These are phyloP conservation scores for Rachicladosporium sp. DNA, from an alignment of 2,329 filamentous ascomycete genomes.

Conservation along the genomic window DNA sequence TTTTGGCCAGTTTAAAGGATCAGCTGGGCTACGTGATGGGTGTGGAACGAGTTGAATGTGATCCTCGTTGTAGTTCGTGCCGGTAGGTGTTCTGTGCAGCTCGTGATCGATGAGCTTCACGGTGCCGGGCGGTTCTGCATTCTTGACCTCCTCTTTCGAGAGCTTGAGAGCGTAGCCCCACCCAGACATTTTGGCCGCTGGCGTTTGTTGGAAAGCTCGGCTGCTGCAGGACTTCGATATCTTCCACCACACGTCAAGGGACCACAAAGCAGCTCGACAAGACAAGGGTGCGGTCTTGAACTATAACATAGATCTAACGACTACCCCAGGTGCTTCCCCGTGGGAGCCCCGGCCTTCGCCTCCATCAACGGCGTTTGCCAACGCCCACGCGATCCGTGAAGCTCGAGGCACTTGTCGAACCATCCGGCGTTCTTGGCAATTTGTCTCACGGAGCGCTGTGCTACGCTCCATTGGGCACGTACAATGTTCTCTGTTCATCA, in stretches of 20 bases:
- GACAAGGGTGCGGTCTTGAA: no score
- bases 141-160: constrained; percentile 27
- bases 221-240: background rate
- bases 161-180: constrained; percentile 26
- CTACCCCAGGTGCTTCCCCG: no score
- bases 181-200: constrained; percentile 20
- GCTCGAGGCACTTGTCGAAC: no score
- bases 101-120: constrained; percentile 22
- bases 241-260: no score
- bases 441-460: no score
- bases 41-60: constrained; percentile 26
- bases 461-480: no score
- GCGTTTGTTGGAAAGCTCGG: background rate
- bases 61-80: constrained; percentile 15
- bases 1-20: constrained; percentile 29
- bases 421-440: no score
- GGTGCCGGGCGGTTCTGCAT: constrained; percentile 29
- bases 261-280: background rate
- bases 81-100: constrained; percentile 16
- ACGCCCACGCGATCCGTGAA: no score
- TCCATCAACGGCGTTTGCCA: no score
- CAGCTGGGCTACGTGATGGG: constrained; percentile 27
- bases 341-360: no score
- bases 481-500: no score
- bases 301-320: no score